phyloP scores from a whole-genome alignment of 768 basidiomycete species.

The Suillus americanus region DNA sequence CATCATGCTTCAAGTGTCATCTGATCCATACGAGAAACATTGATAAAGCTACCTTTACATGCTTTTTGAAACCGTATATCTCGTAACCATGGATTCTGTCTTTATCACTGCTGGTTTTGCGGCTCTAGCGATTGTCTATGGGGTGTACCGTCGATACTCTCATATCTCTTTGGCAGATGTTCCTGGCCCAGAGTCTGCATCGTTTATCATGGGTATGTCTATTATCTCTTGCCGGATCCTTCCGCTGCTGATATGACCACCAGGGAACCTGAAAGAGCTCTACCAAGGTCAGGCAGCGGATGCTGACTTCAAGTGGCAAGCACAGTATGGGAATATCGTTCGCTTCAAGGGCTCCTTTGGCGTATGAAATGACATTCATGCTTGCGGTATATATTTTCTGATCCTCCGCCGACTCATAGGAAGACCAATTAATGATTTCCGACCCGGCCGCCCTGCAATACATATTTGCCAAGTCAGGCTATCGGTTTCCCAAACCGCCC shows the following conservation, averaged over 20 bases:
- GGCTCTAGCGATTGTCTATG: conserved; percentile 12
- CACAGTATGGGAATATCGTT: conserved; percentile 28
- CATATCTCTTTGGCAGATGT: conserved; percentile 16
- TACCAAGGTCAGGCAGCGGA: conserved; percentile 26
- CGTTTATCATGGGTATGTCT: conserved; percentile 19
- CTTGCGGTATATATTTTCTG: conserved; percentile 7
- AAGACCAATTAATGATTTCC: conserved; percentile 43
- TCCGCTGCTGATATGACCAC: conserved; percentile 21
- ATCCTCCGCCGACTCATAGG: conserved; percentile 26
- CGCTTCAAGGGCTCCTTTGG: conserved; percentile 29
- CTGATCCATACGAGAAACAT: background rate
- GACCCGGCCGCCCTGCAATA: conserved; percentile 46
- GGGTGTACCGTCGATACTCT: conserved; percentile 5
- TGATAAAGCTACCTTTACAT: conserved; percentile 5
- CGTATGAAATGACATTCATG: conserved; percentile 12
- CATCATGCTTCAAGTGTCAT: conserved; percentile 13
- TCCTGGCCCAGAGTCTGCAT: conserved; percentile 21
- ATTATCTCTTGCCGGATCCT: background rate
- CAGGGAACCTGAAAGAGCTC: conserved; percentile 31
- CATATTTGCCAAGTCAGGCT: conserved; percentile 43
- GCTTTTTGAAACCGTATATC: background rate
- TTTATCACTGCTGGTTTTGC: conserved; percentile 4
- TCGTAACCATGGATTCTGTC: conserved; percentile 12
- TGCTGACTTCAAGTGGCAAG: conserved; percentile 31
- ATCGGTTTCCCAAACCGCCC: conserved; percentile 40